Conservation (phyloP, 2,329 filamentous ascomycete genomes). For the Exutisphaerella laricina region DNA sequence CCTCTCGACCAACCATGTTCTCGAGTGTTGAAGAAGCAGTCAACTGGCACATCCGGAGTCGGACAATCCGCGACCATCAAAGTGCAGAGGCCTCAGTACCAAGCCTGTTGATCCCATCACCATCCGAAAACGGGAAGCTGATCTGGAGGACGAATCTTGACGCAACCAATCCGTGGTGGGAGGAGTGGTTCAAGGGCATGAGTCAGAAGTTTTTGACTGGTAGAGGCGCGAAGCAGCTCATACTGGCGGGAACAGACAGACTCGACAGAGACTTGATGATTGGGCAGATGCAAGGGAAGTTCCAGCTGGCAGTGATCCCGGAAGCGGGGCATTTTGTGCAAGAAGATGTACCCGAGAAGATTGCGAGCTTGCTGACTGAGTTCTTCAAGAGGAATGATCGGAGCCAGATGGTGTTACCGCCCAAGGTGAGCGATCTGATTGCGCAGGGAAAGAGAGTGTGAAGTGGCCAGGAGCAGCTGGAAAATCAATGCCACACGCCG, state of each 20-base stretch:
- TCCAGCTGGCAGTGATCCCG: slow-evolving; percentile 88
- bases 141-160: slow-evolving; percentile 80
- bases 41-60: slow-evolving; percentile 87
- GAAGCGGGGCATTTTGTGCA: slow-evolving; percentile 96
- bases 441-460: slow-evolving; percentile 48
- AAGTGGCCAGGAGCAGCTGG: slow-evolving; percentile 8
- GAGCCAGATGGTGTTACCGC: slow-evolving; percentile 75
- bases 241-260: slow-evolving; percentile 84
- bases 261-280: slow-evolving; percentile 90
- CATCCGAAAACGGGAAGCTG: slow-evolving; percentile 46
- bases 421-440: slow-evolving; percentile 64
- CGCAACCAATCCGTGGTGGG: slow-evolving; percentile 85
- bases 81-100: slow-evolving; percentile 89
- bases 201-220: slow-evolving; percentile 81
- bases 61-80: slow-evolving; percentile 75
- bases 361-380: slow-evolving; percentile 75
- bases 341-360: slow-evolving; percentile 88
- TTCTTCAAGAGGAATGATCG: slow-evolving; percentile 91
- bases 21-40: slow-evolving; percentile 72
- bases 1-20: slow-evolving; percentile 73
- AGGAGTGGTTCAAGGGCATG: slow-evolving; percentile 84
- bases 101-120: slow-evolving; percentile 56
- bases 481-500: not conserved
- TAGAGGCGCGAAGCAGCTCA: slow-evolving; percentile 73
- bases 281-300: slow-evolving; percentile 98